These are phyloP conservation scores for Lotus japonicus DNA, from an alignment of 306 rosid species.

Conservation along the genomic window DNA sequence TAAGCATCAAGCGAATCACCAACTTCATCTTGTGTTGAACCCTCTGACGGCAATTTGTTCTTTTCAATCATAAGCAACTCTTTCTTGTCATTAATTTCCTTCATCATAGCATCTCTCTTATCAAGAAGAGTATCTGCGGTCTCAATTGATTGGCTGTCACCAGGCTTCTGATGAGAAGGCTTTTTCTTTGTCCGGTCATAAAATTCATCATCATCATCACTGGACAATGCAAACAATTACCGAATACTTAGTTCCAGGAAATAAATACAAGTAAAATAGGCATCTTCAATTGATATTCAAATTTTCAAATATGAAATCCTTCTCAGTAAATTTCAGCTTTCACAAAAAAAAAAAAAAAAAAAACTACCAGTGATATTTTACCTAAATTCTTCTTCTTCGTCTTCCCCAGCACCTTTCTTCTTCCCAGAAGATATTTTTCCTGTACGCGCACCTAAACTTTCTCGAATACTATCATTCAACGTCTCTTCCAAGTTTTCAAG, in stretches of 20 bases:
- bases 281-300: background rate
- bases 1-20: conserved; percentile 82
- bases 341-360: background rate
- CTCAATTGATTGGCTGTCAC: conserved; percentile 69
- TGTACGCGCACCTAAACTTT: conserved; percentile 80
- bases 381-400: conserved; percentile 74
- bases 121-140: conserved; percentile 87
- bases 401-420: conserved; percentile 69
- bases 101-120: conserved; percentile 65
- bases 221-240: conserved; percentile 29
- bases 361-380: conserved; percentile 15
- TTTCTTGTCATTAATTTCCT: conserved; percentile 59
- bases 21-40: conserved; percentile 36
- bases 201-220: conserved; percentile 90
- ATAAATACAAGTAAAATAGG: background rate
- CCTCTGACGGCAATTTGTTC: conserved; percentile 37
- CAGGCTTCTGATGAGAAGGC: conserved; percentile 41
- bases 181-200: conserved; percentile 84
- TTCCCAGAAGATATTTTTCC: conserved; percentile 56
- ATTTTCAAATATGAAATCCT: conserved; percentile 4
- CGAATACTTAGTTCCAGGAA: background rate
- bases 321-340: background rate
- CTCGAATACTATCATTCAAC: conserved; percentile 84
- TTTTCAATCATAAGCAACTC: conserved; percentile 59
- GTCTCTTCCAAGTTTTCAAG: conserved; percentile 98